Evolutionary conservation across 495 filamentous ascomycete genomes (phyloP).

Genomic region (Physcia stellaris): DNA sequence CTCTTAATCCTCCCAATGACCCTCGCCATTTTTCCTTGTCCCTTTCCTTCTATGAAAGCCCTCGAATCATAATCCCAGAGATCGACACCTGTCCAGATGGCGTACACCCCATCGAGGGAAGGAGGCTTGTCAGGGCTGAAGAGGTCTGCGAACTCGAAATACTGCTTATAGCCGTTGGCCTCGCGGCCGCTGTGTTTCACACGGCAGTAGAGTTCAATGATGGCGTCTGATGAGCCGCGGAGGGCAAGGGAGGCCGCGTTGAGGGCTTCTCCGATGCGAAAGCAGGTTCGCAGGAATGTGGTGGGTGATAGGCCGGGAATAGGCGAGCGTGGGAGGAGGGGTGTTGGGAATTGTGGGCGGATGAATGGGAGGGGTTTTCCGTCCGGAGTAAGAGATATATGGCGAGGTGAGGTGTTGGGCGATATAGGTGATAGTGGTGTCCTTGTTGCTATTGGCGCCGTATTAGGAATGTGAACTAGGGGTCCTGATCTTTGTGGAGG

Average conservation of each 20-base stretch:
- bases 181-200: conserved; percentile 9
- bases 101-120: conserved; percentile 13
- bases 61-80: conserved; percentile 15
- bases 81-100: conserved; percentile 13
- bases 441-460: neutral
- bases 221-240: conserved; percentile 4
- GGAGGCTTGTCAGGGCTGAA: conserved; percentile 16
- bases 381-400: conserved; percentile 4
- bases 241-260: conserved; percentile 12
- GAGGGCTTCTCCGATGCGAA: conserved; percentile 18
- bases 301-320: conserved; percentile 10
- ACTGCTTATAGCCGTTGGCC: conserved; percentile 10
- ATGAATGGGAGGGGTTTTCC: conserved; percentile 10
- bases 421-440: neutral
- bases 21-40: conserved; percentile 13
- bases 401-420: conserved; percentile 1
- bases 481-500: conserved; percentile 2
- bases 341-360: conserved; percentile 10
- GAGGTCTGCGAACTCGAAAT: conserved; percentile 16
- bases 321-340: conserved; percentile 10
- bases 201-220: conserved; percentile 16
- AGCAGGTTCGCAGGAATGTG: conserved; percentile 12
- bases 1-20: conserved; percentile 13
- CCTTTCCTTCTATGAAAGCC: conserved; percentile 11
- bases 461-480: neutral